These are phyloP conservation scores for Carpinus viminea DNA, from an alignment of 306 rosid species.

Conservation along the genomic window DNA sequence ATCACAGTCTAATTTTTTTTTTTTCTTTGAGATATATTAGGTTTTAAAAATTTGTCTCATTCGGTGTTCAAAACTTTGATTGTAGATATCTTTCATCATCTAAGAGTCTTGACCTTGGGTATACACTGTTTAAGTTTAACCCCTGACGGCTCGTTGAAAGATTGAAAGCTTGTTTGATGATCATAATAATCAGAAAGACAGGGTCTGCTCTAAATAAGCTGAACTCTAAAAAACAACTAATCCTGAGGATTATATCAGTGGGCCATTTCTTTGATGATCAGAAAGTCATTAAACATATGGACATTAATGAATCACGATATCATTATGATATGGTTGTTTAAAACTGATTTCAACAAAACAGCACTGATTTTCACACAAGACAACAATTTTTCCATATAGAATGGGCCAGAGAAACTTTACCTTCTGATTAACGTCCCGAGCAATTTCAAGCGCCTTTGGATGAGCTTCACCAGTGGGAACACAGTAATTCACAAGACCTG, in stretches of 20 bases:
- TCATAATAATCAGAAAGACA: background rate
- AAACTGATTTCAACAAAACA: background rate
- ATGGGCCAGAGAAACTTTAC: constrained; percentile 34
- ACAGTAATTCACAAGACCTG: constrained; percentile 89
- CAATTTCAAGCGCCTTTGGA: constrained; percentile 74
- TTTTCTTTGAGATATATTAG: no score
- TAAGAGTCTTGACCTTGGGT: no score
- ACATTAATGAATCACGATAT: background rate
- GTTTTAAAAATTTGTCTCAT: no score
- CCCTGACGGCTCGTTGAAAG: no score
- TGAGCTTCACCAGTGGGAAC: constrained; percentile 80
- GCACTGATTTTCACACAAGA: background rate
- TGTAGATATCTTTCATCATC: no score
- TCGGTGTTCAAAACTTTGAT: no score
- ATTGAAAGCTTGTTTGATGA: no score
- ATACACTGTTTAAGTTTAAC: background rate
- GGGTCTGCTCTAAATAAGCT: background rate
- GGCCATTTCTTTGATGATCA: background rate
- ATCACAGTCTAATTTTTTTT: background rate
- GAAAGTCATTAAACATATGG: background rate
- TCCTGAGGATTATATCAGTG: background rate
- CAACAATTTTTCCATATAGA: constrained; percentile 4
- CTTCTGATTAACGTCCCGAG: constrained; percentile 76
- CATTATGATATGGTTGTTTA: background rate
- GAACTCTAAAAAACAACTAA: background rate